Evolutionary conservation across 257 asterid species (phyloP), one percentile per base, ranked within the genome.

Genomic region (Lycium barbarum): DNA sequence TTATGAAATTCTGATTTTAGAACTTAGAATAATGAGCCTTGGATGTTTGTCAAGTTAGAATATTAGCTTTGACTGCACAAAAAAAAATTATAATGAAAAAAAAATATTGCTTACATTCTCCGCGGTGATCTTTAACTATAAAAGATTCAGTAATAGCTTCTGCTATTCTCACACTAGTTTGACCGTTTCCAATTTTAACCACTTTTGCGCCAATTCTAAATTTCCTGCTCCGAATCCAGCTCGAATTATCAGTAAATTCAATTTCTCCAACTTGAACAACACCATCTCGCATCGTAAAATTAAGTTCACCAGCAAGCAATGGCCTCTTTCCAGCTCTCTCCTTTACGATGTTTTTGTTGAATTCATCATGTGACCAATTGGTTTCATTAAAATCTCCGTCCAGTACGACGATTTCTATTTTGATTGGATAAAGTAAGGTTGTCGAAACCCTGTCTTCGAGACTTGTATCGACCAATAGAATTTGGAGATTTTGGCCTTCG

Each of bases 81-180:
- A 9, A 59, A 59, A 9, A 73, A 15, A 7, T 2, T 54, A 17
- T 2, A 58, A 22, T 51, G 59, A 66, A 40, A 80, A 58, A 78
- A 76, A 43, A 57, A 55, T 33, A 51, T n/a, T 11, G 87, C 96
- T 92, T 73, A 94, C 98, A 68, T 87, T 94, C 96, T 4, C 97
- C 97, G 6, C 98, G 92, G 43, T 94, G 97, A 87, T 94, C 98
- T 88, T 91, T 93, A 83, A 94, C 97, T 13, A 87, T 87, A 80
- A 94, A 94, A 0, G 97, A 35, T 22, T 93, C 91, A 54, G 98
- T 87, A 84, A 92, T 87, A 54, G 95, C 98, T 79, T 90, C 92
- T 33, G 87, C 86, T 9, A 93, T 83, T 12, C 67, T 57, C n/a
- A 68, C 87, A 63, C 61, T 45, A 4, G 40, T 61, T 55, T 49